A percentile compares a stretch with the other conserved stretches of the same genome.
These are phyloP conservation scores for Auxenochlorella pyrenoidosa DNA, from an alignment of 139 green algal species.

Conservation along the genomic window DNA sequence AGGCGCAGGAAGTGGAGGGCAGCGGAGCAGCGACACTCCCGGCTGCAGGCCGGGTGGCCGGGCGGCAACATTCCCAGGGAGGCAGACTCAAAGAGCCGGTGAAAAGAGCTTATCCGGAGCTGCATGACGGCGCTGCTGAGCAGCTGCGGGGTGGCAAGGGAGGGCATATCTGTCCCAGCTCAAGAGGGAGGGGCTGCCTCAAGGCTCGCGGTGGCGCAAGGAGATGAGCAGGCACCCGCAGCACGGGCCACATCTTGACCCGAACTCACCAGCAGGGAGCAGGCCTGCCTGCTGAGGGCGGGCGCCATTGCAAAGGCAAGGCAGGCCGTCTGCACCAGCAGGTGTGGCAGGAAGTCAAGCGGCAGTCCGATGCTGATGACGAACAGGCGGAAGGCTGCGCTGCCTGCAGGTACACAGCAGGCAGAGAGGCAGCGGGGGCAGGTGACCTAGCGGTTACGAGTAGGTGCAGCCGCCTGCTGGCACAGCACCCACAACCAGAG, in stretches of 20 bases:
- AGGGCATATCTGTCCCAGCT: no score
- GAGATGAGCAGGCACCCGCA: not conserved
- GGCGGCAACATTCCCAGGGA: not conserved
- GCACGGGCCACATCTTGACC: not conserved
- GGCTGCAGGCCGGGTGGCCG: not conserved
- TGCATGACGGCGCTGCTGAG: not conserved
- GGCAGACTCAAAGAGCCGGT: not conserved
- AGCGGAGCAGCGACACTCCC: not conserved
- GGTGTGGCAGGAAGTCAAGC: not conserved
- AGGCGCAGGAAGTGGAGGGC: not conserved
- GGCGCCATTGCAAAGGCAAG: not conserved
- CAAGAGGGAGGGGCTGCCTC: no score
- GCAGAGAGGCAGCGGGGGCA: no score
- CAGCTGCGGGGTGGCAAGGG: not conserved
- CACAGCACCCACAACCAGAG: no score
- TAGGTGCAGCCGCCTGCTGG: no score
- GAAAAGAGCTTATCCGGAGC: not conserved
- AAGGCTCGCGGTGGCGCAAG: no score
- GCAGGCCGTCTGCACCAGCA: not conserved
- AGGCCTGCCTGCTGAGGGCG: not conserved
- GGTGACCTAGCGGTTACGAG: no score
- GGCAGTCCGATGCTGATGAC: not conserved
- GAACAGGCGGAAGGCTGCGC: not conserved
- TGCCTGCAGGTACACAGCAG: no score
- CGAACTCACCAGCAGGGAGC: not conserved